Conservation (phyloP, 768 basidiomycete genomes). For the Podaxis sp. region DNA sequence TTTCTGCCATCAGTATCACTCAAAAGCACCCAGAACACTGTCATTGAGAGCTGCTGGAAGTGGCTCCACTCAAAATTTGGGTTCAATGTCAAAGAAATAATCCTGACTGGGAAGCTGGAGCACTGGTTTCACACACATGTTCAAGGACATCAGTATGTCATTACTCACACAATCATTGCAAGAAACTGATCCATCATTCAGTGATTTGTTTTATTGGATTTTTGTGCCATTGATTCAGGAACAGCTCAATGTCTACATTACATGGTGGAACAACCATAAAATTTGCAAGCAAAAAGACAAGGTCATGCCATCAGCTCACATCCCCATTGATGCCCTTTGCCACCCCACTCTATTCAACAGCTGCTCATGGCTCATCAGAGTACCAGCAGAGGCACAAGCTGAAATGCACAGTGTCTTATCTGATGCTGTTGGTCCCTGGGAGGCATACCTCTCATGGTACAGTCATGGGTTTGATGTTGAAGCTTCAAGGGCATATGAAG, state of each 20-base stretch:
- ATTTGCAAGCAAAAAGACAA: background rate
- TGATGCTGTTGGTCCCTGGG: background rate
- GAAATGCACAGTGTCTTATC: background rate
- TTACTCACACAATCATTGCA: background rate
- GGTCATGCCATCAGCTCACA: background rate
- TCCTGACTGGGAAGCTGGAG: conserved; percentile 14
- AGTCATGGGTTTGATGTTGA: background rate
- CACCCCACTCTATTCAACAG: background rate
- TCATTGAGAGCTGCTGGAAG: conserved; percentile 27
- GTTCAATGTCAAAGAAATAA: conserved; percentile 20
- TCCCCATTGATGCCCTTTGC: background rate
- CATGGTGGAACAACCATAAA: background rate
- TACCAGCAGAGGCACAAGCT: background rate
- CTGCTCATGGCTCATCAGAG: background rate
- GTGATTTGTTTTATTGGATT: background rate
- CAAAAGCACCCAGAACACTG: conserved; percentile 26
- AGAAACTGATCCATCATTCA: background rate
- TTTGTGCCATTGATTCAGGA: background rate
- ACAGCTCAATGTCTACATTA: background rate
- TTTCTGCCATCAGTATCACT: conserved; percentile 22
- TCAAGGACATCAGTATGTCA: background rate
- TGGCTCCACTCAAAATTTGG: conserved; percentile 25
- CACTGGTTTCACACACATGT: background rate
- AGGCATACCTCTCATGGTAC: background rate
- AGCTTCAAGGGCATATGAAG: background rate